Conservation (phyloP, 2,329 filamentous ascomycete species). For the Cordyceps cicadae region DNA sequence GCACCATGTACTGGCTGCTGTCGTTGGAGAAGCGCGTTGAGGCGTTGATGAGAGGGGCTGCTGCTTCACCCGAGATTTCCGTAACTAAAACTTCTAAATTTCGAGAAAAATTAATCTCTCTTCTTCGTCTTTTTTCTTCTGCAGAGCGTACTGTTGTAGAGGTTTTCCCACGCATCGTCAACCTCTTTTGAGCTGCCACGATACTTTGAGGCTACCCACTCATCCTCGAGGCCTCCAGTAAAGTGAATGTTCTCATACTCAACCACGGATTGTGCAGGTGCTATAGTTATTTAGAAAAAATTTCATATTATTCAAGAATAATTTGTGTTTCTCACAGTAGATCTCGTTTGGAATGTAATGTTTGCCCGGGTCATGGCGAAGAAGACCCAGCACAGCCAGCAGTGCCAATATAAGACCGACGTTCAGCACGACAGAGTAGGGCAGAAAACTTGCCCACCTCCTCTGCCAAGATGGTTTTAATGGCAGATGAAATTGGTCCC, state of each 20-base stretch:
- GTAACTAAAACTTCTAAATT: constrained; percentile 42
- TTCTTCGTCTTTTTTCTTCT: too few relatives aligned
- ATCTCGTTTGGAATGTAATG: constrained; percentile 13
- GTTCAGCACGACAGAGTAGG: constrained; percentile 9
- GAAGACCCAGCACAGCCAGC: background rate
- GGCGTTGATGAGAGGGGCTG: constrained; percentile 43
- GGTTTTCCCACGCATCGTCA: constrained; percentile 46
- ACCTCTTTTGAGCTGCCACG: constrained; percentile 47
- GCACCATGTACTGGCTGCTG: constrained; percentile 44
- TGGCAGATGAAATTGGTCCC: background rate
- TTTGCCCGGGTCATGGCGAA: background rate
- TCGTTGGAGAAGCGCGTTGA: constrained; percentile 45
- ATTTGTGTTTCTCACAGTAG: constrained; percentile 25
- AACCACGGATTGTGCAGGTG: constrained; percentile 37
- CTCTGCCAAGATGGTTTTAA: background rate
- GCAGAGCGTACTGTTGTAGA: constrained; percentile 26
- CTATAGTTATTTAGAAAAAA: constrained; percentile 20
- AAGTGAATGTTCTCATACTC: constrained; percentile 42
- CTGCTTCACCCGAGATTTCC: constrained; percentile 46
- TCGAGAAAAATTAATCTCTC: background rate
- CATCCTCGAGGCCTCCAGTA: constrained; percentile 35
- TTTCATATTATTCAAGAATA: background rate
- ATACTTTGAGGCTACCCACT: constrained; percentile 33
- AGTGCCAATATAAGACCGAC: background rate
- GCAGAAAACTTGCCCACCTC: constrained; percentile 9